phyloP scores from a whole-genome alignment of 1,284 basidiomycete genomes.

The Pyrrhoderma noxium region DNA sequence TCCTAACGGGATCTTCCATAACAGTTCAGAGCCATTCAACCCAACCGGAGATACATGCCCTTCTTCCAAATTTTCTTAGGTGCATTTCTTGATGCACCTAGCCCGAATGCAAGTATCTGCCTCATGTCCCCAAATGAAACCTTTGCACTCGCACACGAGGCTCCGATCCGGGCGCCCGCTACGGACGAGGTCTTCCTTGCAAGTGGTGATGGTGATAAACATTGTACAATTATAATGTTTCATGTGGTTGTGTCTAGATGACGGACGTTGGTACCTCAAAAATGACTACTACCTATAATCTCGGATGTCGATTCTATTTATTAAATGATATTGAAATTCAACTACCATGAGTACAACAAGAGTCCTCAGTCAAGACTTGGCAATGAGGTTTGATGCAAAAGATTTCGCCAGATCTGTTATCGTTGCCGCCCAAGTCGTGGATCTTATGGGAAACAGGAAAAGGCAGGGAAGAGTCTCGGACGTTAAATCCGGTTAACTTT shows the following conservation, averaged over 20 bases:
- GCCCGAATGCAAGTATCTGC: conserved; percentile 47
- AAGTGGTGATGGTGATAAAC: conserved; percentile 30
- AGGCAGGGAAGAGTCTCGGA: too few species aligned
- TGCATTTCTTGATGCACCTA: conserved; percentile 54
- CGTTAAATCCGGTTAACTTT: too few species aligned
- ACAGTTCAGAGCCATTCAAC: conserved; percentile 28
- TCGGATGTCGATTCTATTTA: conserved; percentile 75
- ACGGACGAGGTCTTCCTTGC: conserved; percentile 35
- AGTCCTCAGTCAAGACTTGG: too few species aligned
- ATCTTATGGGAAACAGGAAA: too few species aligned
- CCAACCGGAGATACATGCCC: conserved; percentile 40
- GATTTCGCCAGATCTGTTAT: too few species aligned
- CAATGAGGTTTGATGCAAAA: too few species aligned
- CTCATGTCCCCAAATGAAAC: conserved; percentile 45
- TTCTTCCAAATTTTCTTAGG: conserved; percentile 66
- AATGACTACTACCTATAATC: conserved; percentile 55
- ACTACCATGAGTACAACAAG: too few species aligned
- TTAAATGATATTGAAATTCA: conserved; percentile 71
- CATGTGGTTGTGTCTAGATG: conserved; percentile 43
- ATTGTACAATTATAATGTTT: conserved; percentile 6
- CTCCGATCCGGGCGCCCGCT: conserved; percentile 28
- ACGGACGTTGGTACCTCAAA: conserved; percentile 68
- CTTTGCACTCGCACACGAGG: conserved; percentile 32
- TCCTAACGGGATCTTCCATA: conserved; percentile 26
- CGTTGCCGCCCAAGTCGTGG: too few species aligned